Evolutionary conservation across 805 yeast genomes (phyloP), one percentile per base, ranked within the genome.

Genomic region (Candida maris): DNA sequence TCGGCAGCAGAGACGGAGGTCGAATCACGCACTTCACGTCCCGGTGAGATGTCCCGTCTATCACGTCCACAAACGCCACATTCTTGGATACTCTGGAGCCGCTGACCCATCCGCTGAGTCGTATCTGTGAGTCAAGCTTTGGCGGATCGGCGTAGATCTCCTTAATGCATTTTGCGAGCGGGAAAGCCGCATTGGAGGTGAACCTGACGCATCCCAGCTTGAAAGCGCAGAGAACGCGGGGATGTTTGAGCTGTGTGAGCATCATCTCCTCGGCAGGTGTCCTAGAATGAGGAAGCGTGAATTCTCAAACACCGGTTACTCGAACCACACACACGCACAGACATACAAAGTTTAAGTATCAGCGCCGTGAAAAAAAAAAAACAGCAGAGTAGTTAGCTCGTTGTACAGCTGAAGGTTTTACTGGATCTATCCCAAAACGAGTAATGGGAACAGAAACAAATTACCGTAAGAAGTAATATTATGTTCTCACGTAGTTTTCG

Each of bases 11-110:
- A 4, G 57, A 48, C 6, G 63, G 64, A 10, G 67, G 67, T 2
- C 70, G 59, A 4, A 80, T 59, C 0, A 80, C 77, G 38, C 86
- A 72, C 51, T 72, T 75, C 39, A 89, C 54, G 12, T 73, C 68
- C 19, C 63, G 44, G 21, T 70, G 62, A 2, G 75, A 64, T 0
- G 93, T 71, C 1, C 97, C 97, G 56, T 93, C 97, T 2, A 73
- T 62, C 8, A 93, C 46, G 51, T 87, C 95, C 4, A 88, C 64
- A 58, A 93, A 93, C 1, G 87, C 83, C 4, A 85, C 70, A 36
- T 80, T 82, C 54, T 88, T 88, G 54, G 87, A 73, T 6, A 70
- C 59, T 33, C 96, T 71, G 2, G 86, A 74, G 0, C 88, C 72
- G 37, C 76, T 76, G 16, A 93, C 73, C 81, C 86, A 81, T 1